phyloP scores from a whole-genome alignment of 1,284 basidiomycete species.

The Malassezia sp. region DNA sequence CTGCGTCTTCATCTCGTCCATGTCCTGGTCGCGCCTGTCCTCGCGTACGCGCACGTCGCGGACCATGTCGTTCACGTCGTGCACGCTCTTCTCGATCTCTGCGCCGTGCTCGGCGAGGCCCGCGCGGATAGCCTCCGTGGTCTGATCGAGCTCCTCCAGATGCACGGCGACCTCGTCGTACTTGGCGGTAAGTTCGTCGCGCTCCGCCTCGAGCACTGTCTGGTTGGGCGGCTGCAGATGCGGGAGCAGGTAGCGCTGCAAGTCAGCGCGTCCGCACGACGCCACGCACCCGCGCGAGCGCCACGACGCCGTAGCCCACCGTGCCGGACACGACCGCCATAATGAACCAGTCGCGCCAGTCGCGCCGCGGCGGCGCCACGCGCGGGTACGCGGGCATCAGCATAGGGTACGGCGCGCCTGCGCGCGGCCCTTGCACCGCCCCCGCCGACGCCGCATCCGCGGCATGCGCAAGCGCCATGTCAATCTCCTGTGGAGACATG shows the following conservation, averaged over 20 bases:
- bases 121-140: slow-evolving; percentile 61
- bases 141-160: slow-evolving; percentile 63
- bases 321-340: slow-evolving; percentile 84
- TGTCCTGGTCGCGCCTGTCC: slow-evolving; percentile 68
- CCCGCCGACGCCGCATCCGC: slow-evolving; percentile 10
- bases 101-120: slow-evolving; percentile 73
- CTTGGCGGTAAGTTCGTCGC: slow-evolving; percentile 70
- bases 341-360: slow-evolving; percentile 52
- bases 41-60: slow-evolving; percentile 67
- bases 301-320: slow-evolving; percentile 72
- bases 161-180: slow-evolving; percentile 76
- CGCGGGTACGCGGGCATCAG: slow-evolving; percentile 17
- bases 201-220: slow-evolving; percentile 78
- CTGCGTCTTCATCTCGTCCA: slow-evolving; percentile 61
- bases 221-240: slow-evolving; percentile 79
- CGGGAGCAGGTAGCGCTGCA: slow-evolving; percentile 78
- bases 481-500: slow-evolving; percentile 69
- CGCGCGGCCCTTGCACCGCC: not conserved
- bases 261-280: too few relatives aligned
- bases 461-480: slow-evolving; percentile 61
- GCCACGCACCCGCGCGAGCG: slow-evolving; percentile 63
- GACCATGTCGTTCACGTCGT: slow-evolving; percentile 68
- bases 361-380: slow-evolving; percentile 20
- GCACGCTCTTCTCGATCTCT: slow-evolving; percentile 64
- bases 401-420: slow-evolving; percentile 18